A percentile compares a stretch with the other conserved stretches of the same genome.
Conservation (phyloP, 129 eudicot species). For the Heracleum sosnowskyi region DNA sequence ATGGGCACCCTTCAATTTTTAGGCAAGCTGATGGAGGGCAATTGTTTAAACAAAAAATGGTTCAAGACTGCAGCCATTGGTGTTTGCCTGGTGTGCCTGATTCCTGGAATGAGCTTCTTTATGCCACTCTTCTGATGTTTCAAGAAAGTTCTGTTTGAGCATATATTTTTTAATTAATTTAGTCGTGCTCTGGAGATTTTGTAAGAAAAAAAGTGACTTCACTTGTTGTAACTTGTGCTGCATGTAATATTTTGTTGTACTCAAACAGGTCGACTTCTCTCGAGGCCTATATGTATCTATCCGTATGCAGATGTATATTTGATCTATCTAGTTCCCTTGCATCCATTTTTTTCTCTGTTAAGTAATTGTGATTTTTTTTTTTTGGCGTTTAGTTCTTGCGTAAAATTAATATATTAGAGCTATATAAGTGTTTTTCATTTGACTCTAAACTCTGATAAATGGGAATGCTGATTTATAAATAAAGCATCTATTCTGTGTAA, state of each 20-base stretch:
- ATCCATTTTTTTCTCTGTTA: neutral
- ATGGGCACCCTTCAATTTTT: conserved; percentile 44
- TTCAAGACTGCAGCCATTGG: conserved; percentile 55
- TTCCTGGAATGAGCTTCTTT: conserved; percentile 42
- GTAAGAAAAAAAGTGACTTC: neutral
- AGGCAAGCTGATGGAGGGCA: conserved; percentile 14
- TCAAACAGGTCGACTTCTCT: neutral
- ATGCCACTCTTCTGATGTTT: conserved; percentile 22
- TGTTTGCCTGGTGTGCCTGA: conserved; percentile 59
- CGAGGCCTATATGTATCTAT: neutral
- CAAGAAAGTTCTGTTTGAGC: neutral
- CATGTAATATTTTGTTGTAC: neutral
- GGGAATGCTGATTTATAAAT: too few relatives aligned
- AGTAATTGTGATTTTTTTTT: neutral
- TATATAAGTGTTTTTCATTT: too few relatives aligned
- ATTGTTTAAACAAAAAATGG: neutral
- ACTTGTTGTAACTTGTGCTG: neutral
- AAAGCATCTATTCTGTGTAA: too few relatives aligned
- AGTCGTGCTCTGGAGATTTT: neutral
- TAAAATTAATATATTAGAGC: neutral
- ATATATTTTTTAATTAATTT: neutral
- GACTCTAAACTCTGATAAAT: too few relatives aligned
- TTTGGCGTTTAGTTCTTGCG: neutral
- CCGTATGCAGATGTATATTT: neutral
- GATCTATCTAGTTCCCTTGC: neutral